Evolutionary conservation across 139 green algal species (phyloP), one percentile per base, ranked within the genome.

Genomic region (Chlorella vulgaris): DNA sequence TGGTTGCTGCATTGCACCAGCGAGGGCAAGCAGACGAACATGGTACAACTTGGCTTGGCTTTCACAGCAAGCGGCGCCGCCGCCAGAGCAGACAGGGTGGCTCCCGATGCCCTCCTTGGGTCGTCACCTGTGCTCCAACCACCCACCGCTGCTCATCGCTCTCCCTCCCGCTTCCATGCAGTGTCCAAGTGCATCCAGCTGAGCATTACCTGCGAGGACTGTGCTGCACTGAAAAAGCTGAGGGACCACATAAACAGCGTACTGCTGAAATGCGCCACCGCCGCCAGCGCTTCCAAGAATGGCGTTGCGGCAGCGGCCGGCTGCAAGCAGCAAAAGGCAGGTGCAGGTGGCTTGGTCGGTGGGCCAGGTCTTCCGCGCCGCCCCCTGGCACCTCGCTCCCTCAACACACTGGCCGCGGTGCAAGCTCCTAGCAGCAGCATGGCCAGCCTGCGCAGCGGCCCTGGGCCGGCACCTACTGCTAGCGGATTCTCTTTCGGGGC

Each of bases 141-240:
- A 29, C 58, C n/a, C 58, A 35, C 6, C 24, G 15, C 19, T 19
- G 21, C 29, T 24, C 10, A 29, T 65, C 21, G 29, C 22, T 28
- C 42, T 81, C 31, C 70, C 50, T 31, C 70, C 75, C 10, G 70
- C 47, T n/a, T 31, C 29, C 33, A 3, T 62, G 69, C 74, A 80
- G 74, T 60, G 39, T 61, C 62, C 21, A 74, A 74, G 61, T 81
- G 76, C 77, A 58, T 83, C 33, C 77, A 83, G 77, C 65, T 83
- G 4, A 83, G 43, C 63, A 53, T 83, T 47, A 67, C 26, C 36
- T 73, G 63, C 0, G 47, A 51, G 1, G 77, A 83, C 35, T 21
- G 40, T 2, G 35, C 66, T 33, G 65, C 47, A 0, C 47, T 83
- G 15, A 68, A 39, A 24, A 42, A 53, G 43, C 50, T 83, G 31